A percentile compares a stretch with the other conserved stretches of the same genome.
Evolutionary conservation across 331 rosid genomes (phyloP).

Genomic region (Acacia pycnantha): DNA sequence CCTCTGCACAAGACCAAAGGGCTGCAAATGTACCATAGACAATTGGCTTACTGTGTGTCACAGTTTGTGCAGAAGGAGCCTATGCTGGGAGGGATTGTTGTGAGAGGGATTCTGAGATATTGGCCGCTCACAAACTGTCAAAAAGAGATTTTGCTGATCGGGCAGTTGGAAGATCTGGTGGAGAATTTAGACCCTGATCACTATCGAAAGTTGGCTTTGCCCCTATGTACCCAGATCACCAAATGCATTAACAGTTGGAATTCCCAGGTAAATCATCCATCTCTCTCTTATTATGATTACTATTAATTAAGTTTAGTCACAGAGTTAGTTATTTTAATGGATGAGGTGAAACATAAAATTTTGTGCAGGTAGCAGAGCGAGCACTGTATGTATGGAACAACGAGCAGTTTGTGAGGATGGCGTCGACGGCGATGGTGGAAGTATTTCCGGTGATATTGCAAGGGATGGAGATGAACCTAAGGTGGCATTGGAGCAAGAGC

Average conservation of each 20-base stretch:
- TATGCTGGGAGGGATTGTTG: conserved; percentile 72
- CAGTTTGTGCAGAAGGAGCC: conserved; percentile 95
- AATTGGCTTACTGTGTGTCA: conserved; percentile 73
- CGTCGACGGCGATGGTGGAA: conserved; percentile 50
- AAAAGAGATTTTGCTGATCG: conserved; percentile 71
- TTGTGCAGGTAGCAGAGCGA: conserved; percentile 75
- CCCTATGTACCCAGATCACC: conserved; percentile 62
- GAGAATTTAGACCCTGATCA: conserved; percentile 75
- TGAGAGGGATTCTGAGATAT: conserved; percentile 72
- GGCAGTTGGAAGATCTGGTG: conserved; percentile 82
- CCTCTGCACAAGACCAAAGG: conserved; percentile 81
- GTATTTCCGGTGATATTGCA: conserved; percentile 66
- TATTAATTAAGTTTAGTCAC: not conserved
- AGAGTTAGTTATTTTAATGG: not conserved
- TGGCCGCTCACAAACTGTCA: conserved; percentile 86
- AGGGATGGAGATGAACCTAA: conserved; percentile 74
- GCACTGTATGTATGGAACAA: conserved; percentile 86
- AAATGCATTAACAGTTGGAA: conserved; percentile 79
- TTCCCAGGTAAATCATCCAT: conserved; percentile 57
- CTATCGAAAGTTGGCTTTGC: conserved; percentile 68
- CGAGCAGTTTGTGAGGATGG: conserved; percentile 83
- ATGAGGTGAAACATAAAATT: not conserved
- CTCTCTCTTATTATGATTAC: not conserved
- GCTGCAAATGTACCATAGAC: conserved; percentile 66
- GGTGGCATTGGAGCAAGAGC: conserved; percentile 79